A percentile compares a stretch with the other conserved stretches of the same genome.
Evolutionary conservation across 108 stramenopile genomes (phyloP).

Genomic region (Aurantiochytrium sp.): DNA sequence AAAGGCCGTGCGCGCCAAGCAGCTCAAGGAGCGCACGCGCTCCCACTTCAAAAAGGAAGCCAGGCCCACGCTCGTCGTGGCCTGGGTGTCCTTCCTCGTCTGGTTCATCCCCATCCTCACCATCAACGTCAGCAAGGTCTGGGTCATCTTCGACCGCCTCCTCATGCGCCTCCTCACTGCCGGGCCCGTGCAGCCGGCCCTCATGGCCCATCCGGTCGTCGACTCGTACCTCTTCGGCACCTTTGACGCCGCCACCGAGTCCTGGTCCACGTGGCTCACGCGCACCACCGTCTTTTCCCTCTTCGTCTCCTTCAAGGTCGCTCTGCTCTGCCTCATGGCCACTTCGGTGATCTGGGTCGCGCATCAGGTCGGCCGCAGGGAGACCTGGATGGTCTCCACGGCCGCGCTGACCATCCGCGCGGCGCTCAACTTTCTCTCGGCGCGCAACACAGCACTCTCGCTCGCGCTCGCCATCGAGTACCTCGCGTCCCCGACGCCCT

Average conservation of each 20-base stretch:
- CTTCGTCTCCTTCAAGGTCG: not conserved
- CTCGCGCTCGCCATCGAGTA: not conserved
- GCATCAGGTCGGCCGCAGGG: not conserved
- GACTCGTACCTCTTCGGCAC: not conserved
- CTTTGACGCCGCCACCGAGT: not conserved
- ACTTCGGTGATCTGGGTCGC: not conserved
- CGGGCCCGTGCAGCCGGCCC: not conserved
- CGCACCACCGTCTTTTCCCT: not conserved
- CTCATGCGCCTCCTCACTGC: not conserved
- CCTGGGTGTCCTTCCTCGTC: not conserved
- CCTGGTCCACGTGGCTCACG: not conserved
- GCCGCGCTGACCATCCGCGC: not conserved
- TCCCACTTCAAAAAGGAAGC: not conserved
- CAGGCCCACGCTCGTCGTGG: not conserved
- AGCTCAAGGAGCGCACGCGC: not conserved
- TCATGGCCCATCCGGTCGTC: not conserved
- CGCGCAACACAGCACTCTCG: not conserved
- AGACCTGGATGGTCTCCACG: conserved; percentile 12
- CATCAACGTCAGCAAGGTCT: not conserved
- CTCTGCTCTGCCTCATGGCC: not conserved
- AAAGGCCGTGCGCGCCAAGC: not conserved
- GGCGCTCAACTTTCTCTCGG: conserved; percentile 1
- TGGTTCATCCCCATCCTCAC: conserved; percentile 5
- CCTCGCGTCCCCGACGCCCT: not conserved
- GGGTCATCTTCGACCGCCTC: not conserved